Percentiles rank a stretch among this genome's conserved stretches.
phyloP scores from a whole-genome alignment of 805 yeast species.

The Kluyveromyces aestuarii region DNA sequence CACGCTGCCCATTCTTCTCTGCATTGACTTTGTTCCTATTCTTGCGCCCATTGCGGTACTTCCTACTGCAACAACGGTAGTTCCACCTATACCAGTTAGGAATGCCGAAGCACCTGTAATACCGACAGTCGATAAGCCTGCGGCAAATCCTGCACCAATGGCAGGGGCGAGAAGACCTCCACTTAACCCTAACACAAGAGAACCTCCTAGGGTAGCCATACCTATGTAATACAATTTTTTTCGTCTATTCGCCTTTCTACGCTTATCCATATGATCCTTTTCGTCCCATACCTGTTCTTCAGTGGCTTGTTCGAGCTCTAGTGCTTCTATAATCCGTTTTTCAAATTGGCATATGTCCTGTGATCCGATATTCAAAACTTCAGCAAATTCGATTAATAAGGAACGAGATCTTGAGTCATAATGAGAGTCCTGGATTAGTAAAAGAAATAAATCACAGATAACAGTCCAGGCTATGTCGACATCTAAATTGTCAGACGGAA shows the following conservation, averaged over 20 bases:
- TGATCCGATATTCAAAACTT: slow-evolving; percentile 44
- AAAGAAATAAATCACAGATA: slow-evolving; percentile 79
- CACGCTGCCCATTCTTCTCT: slow-evolving; percentile 81
- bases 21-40: slow-evolving; percentile 81
- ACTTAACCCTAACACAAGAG: slow-evolving; percentile 84
- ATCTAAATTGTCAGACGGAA: slow-evolving; percentile 34
- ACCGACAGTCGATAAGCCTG: slow-evolving; percentile 92
- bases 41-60: slow-evolving; percentile 87
- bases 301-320: slow-evolving; percentile 77
- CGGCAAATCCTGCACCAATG: slow-evolving; percentile 97
- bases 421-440: slow-evolving; percentile 70
- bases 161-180: slow-evolving; percentile 96
- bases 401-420: slow-evolving; percentile 88
- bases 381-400: slow-evolving; percentile 60
- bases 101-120: slow-evolving; percentile 89
- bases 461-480: slow-evolving; percentile 90
- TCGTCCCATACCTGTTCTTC: slow-evolving; percentile 71
- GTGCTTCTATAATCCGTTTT: slow-evolving; percentile 77
- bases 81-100: slow-evolving; percentile 94
- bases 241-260: slow-evolving; percentile 56
- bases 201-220: slow-evolving; percentile 92
- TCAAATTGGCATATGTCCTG: slow-evolving; percentile 84
- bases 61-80: slow-evolving; percentile 85
- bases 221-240: slow-evolving; percentile 82
- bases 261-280: slow-evolving; percentile 52